phyloP scores from a whole-genome alignment of 2,329 filamentous ascomycete genomes.

The Xylogone sp. region DNA sequence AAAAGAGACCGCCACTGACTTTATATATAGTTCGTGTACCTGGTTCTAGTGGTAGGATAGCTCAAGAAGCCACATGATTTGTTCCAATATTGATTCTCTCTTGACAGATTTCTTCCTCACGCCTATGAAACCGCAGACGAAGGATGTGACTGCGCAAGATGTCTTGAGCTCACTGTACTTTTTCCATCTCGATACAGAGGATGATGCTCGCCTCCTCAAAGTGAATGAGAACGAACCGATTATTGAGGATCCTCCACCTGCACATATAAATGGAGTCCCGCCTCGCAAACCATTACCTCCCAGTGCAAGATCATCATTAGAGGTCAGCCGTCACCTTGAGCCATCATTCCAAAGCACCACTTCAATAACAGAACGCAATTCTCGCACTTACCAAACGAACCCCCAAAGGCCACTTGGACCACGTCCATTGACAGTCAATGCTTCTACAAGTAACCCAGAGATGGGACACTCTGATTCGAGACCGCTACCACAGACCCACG shows the following conservation, averaged over 20 bases:
- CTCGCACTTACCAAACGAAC: constrained; percentile 2
- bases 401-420: constrained; percentile 14
- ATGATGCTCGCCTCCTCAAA: constrained; percentile 43
- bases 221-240: constrained; percentile 16
- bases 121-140: constrained; percentile 81
- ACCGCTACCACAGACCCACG: neutral
- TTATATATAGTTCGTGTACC: constrained; percentile 94
- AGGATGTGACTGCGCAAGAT: constrained; percentile 84
- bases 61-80: constrained; percentile 9
- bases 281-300: constrained; percentile 27
- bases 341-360: neutral
- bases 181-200: constrained; percentile 69
- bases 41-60: constrained; percentile 71
- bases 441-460: constrained; percentile 12
- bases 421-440: constrained; percentile 11
- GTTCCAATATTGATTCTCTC: constrained; percentile 7
- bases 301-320: constrained; percentile 19
- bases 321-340: constrained; percentile 4
- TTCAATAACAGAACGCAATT: too few relatives aligned
- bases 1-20: constrained; percentile 66
- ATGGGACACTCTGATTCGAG: constrained; percentile 6
- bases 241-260: constrained; percentile 6
- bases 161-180: constrained; percentile 89
- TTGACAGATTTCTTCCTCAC: constrained; percentile 84
- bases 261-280: constrained; percentile 11